These are phyloP conservation scores for Trematosphaeria pertusa DNA, from an alignment of 2,329 filamentous ascomycete species.

Conservation along the genomic window DNA sequence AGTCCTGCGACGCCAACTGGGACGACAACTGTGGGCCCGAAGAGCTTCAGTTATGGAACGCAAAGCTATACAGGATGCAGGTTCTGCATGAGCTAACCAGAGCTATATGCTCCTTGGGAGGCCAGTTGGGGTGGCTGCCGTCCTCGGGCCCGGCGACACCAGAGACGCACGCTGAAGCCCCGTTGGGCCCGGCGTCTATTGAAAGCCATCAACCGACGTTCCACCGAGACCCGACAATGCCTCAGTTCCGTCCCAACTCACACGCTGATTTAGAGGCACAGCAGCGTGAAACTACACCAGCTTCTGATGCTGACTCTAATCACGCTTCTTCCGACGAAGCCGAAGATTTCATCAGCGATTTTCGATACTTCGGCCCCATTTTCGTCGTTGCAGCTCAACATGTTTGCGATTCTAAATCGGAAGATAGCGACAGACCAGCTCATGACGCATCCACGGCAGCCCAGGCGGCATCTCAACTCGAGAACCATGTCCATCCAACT, in stretches of 20 bases:
- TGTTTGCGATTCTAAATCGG: not conserved
- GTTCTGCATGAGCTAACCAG: constrained; percentile 28
- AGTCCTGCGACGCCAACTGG: constrained; percentile 1
- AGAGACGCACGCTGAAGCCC: not conserved
- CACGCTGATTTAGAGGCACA: constrained; percentile 17
- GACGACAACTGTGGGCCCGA: constrained; percentile 17
- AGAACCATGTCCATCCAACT: constrained; percentile 1
- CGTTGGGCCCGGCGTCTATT: not conserved
- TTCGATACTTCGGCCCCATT: not conserved
- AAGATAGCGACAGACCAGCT: too few species aligned
- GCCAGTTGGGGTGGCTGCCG: constrained; percentile 25
- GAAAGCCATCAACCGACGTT: not conserved
- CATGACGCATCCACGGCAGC: too few species aligned
- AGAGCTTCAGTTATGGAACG: constrained; percentile 29
- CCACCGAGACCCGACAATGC: constrained; percentile 67
- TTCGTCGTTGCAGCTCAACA: not conserved
- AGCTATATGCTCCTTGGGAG: constrained; percentile 20
- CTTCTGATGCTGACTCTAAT: not conserved
- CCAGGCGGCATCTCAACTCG: too few species aligned
- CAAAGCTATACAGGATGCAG: constrained; percentile 29
- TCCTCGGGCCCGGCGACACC: not conserved
- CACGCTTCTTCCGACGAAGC: not conserved
- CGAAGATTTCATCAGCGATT: too few species aligned
- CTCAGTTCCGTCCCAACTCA: constrained; percentile 71
- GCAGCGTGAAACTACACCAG: not conserved